Evolutionary conservation across 768 basidiomycete species (phyloP), one percentile per base, ranked within the genome.

Genomic region (Boletellus emodensis): DNA sequence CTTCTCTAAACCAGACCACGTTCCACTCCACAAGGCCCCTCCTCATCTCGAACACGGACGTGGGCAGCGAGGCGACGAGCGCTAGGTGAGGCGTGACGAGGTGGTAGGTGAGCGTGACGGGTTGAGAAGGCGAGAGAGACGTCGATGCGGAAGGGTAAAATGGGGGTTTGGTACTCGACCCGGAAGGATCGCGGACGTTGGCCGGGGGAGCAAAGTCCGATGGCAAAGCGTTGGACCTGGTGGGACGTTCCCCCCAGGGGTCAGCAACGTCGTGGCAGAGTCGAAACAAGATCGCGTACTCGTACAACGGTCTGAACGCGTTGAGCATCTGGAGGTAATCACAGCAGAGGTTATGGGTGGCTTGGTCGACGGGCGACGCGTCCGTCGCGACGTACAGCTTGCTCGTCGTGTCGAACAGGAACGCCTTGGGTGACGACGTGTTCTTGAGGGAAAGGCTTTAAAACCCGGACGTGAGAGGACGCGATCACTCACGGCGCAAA

Each of bases 381-480:
- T 98, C 95, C 11, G 94, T 94, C 11, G 94, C 94, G n/a, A 97
- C 77, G 62, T 94, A 94, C 24, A 96, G 72, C 43, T 90, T 79
- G 20, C 91, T 92, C 4, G 76, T 76, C 15, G 81, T 84, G 62
- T 98, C 94, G 58, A 95, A 97, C 13, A 98, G 71, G 64, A 94
- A 98, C 0, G 93, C 90, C 66, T 98, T 98, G 34, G 90, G 85
- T 28, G 94, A 88, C 61, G 90, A 89, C 2, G 90, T 94, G 53
- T 92, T 92, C 92, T 95, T 57, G 15, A 44, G 14, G 4, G 30
- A 20, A 12, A 38, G 44, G 9, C 11, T 22, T 56, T 37, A 39
- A 35, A 34, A 26, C 32, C 42, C 12, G 22, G 6, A 22, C 14
- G 6, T 0, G 28, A 14, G 4, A 20, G 47, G 12, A 26, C 9